phyloP scores from a whole-genome alignment of 176 grass and related monocot species.

The Cocos nucifera region DNA sequence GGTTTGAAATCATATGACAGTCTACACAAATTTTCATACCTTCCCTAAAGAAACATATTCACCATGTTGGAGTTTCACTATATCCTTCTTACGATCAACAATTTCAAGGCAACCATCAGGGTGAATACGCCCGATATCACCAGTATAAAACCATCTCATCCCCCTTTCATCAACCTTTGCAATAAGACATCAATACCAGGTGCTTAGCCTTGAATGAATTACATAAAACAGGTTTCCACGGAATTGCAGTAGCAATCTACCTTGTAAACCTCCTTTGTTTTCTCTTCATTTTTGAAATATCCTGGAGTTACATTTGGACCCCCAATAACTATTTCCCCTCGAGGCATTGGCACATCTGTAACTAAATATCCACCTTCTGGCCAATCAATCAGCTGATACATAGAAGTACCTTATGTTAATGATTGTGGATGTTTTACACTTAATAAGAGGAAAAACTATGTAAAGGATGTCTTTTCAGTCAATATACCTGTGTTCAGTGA shows the following conservation, averaged over 20 bases:
- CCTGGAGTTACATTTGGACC: constrained; percentile 84
- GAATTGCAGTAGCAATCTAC: constrained; percentile 18
- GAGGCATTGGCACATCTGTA: constrained; percentile 78
- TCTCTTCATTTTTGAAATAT: constrained; percentile 82
- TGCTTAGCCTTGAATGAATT: not conserved
- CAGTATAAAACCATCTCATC: constrained; percentile 89
- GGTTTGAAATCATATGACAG: too few species aligned
- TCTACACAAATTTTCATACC: constrained; percentile 17
- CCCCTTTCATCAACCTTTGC: constrained; percentile 71
- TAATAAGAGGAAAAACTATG: too few species aligned
- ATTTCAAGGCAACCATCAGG: constrained; percentile 92
- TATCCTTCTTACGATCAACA: constrained; percentile 92
- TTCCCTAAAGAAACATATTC: constrained; percentile 98
- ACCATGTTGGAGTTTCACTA: constrained; percentile 94
- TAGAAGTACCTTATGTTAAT: constrained; percentile 18
- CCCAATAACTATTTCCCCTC: constrained; percentile 90
- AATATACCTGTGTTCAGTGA: too few species aligned
- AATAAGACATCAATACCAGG: constrained; percentile 6
- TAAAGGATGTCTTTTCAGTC: too few species aligned
- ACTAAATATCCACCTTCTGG: constrained; percentile 73
- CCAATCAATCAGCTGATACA: constrained; percentile 78
- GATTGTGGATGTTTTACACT: not conserved
- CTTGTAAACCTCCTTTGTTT: constrained; percentile 95
- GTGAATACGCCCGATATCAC: constrained; percentile 75
- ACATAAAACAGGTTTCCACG: not conserved